Base-by-base conservation (phyloP, 75 land plant genomes). In the Ceratopteris richardii region DNA sequence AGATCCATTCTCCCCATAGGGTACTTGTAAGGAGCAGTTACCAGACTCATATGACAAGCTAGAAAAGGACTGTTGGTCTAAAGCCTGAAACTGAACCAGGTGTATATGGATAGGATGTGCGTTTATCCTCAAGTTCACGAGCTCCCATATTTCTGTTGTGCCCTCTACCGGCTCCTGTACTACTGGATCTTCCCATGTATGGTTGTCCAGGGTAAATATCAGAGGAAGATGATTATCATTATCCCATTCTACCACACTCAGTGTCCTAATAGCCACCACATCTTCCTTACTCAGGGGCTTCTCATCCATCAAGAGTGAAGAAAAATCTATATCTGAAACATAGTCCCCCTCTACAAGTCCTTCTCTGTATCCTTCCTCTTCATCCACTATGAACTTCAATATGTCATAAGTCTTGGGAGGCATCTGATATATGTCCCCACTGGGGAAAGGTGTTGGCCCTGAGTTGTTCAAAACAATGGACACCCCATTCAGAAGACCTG, bases 101-200 rank as follows among this genome's bases (percentile, higher is more conserved):
- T 76, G 78, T 16, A 76, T 31, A 26, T 75, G 78, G n/a, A 75
- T 28, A 0, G 76, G 76, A 31, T 75, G 74, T 19, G 56, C 58
- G 50, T 72, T 63, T 2, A 26, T 40, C 12, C 63, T 72, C 17
- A 66, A 50, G 21, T 72, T 72, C 21, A 72, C 60, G 11, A 72
- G 27, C 29, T 71, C 13, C 78, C 78, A 76, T 19, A 65, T 2
- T 57, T 76, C 78, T 0, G 44, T 71, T 6, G 20, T 54, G 1
- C 69, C 78, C 44, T 51, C 26, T 68, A 67, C 17, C 51, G 41
- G 36, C 54, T 29, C 4, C 26, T 24, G 9, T 60, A 44, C 37
- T 3, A 4, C 3, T 23, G 69, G 57, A 11, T 57, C 75, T 13
- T 23, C 31, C 31, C 47, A 72, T 43, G 36, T 48, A 9, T 30